Evolutionary conservation across 805 yeast genomes (phyloP), one percentile per base, ranked within the genome.

Genomic region (Spathaspora gorwiae): DNA sequence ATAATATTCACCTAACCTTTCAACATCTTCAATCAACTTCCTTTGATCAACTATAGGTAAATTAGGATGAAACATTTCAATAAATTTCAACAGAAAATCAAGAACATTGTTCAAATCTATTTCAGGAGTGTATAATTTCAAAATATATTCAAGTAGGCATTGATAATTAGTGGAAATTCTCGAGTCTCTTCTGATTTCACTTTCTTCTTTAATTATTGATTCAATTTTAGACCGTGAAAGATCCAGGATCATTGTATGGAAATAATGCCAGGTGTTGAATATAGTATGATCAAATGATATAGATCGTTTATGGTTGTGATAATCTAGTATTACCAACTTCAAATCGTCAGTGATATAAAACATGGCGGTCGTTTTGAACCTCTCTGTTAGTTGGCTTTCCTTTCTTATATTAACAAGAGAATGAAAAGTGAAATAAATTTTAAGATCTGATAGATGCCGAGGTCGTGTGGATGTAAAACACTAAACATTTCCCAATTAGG

Each of bases 311-410:
- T 46, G 39, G 27, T 46, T 35, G 34, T 46, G 49, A 35, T 46
- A 37, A 26, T 45, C 47, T 24, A 43, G 34, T 8, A 46, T 44
- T 8, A 39, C 49, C 26, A 46, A 29, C 34, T 46, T 46, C 27
- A 46, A 31, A 24, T 43, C 47, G 37, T 46, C 47, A 35, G 38
- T 37, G 13, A 46, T 30, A 29, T 39, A 11, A 13, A 40, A 38
- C 42, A 35, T 43, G 9, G 37, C 5, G 37, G 37, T 10, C 10
- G 26, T 19, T 19, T 13, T 13, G 35, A 32, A 13, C 35, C 14
- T 13, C 13, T 32, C 35, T 13, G 13, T n/a, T 12, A n/a, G 12
- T 31, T n/a, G n/a, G 12, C 34, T n/a, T 31, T 31, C 12, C 34
- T 31, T n/a, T 12, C 34, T 31, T n/a, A n/a, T n/a, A n/a, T n/a